phyloP scores from a whole-genome alignment of 371 early-diverging fungal genomes.

The Circinella minor region DNA sequence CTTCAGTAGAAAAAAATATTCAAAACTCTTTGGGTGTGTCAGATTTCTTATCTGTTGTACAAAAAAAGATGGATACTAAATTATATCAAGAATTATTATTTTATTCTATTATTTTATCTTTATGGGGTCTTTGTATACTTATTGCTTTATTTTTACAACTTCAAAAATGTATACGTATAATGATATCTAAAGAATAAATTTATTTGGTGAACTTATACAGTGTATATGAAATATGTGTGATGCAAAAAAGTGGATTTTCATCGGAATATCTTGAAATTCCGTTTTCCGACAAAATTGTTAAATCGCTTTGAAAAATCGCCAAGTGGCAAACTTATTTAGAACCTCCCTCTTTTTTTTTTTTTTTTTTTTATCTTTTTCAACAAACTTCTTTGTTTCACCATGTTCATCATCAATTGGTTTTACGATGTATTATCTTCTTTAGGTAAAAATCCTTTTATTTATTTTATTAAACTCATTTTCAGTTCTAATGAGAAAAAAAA shows the following conservation, averaged over 20 bases:
- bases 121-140: constrained; percentile 5
- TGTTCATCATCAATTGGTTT: constrained; percentile 96
- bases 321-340: neutral
- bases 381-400: constrained; percentile 12
- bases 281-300: neutral
- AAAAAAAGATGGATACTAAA: neutral
- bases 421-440: constrained; percentile 84
- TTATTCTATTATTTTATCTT: constrained; percentile 9
- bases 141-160: neutral
- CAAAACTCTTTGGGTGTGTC: neutral
- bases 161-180: neutral
- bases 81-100: neutral
- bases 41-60: neutral
- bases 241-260: too few species aligned
- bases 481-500: too few species aligned
- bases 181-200: neutral
- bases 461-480: too few species aligned
- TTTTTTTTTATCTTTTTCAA: constrained; percentile 18
- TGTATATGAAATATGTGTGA: too few species aligned
- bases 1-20: neutral
- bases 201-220: neutral
- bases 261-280: too few species aligned
- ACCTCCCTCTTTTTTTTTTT: constrained; percentile 9
- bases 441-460: constrained; percentile 53
- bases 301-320: neutral